A percentile compares a stretch with the other conserved stretches of the same genome.
These are phyloP conservation scores for Albatrellus sp. DNA, from an alignment of 1,284 basidiomycete species.

Conservation along the genomic window DNA sequence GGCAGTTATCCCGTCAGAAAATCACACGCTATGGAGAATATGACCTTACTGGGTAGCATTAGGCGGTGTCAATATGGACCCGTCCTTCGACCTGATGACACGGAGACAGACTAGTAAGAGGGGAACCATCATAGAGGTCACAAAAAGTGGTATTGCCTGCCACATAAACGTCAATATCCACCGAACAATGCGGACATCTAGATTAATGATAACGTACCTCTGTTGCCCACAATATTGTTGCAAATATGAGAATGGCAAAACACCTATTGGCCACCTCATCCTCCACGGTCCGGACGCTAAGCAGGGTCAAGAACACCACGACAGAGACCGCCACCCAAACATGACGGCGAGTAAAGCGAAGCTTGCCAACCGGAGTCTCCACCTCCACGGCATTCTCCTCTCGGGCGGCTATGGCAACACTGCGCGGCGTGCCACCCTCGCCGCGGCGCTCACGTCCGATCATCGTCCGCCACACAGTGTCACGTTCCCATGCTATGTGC, in stretches of 20 bases:
- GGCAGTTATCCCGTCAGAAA: neutral
- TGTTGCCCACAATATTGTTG: conserved; percentile 92
- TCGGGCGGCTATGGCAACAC: conserved; percentile 40
- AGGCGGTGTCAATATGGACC: conserved; percentile 43
- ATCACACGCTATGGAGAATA: neutral
- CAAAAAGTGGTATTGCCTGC: conserved; percentile 91
- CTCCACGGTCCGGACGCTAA: conserved; percentile 52
- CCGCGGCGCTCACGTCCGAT: conserved; percentile 79
- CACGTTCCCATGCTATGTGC: conserved; percentile 88
- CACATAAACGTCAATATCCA: conserved; percentile 2
- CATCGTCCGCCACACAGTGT: conserved; percentile 98
- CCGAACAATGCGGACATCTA: neutral
- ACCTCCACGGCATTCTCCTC: conserved; percentile 32
- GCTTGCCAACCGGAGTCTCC: conserved; percentile 45
- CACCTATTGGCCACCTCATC: conserved; percentile 81
- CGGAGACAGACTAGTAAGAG: conserved; percentile 80
- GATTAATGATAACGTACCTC: conserved; percentile 41
- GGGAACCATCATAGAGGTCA: conserved; percentile 87
- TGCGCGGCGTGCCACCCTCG: conserved; percentile 30
- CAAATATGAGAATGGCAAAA: conserved; percentile 83
- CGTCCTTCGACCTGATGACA: conserved; percentile 61
- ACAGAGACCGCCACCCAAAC: conserved; percentile 49
- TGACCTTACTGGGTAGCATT: conserved; percentile 72
- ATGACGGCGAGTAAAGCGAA: conserved; percentile 56
- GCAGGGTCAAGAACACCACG: conserved; percentile 42